phyloP scores from a whole-genome alignment of 192 early-diverging fungal genomes.

The Backusella liffmaniae region DNA sequence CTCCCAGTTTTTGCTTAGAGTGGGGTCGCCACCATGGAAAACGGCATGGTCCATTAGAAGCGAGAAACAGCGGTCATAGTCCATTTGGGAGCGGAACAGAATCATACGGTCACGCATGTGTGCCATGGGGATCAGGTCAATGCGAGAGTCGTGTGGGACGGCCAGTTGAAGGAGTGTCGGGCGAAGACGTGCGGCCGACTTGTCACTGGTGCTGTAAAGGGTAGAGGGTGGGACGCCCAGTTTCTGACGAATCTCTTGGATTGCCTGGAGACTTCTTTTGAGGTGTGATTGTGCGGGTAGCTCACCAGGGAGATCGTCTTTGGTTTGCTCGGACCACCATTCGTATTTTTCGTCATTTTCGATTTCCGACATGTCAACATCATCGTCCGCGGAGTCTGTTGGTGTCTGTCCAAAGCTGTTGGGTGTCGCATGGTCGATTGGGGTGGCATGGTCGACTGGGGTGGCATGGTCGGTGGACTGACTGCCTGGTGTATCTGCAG shows the following conservation, averaged over 20 bases:
- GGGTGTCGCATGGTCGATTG: neutral
- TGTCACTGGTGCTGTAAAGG: neutral
- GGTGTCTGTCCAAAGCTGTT: neutral
- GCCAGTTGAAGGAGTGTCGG: constrained; percentile 21
- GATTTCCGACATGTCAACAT: neutral
- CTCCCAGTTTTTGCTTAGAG: constrained; percentile 29
- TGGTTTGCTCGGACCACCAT: neutral
- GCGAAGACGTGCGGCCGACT: constrained; percentile 14
- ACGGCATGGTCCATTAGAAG: constrained; percentile 21
- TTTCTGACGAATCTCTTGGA: constrained; percentile 30
- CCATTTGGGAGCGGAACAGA: constrained; percentile 32
- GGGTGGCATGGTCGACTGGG: too few relatives aligned
- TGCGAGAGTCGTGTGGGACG: constrained; percentile 36
- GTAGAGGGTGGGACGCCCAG: constrained; percentile 12
- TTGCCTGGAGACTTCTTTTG: constrained; percentile 15
- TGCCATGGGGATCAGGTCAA: constrained; percentile 31
- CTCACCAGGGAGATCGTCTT: neutral
- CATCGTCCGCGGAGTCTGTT: neutral
- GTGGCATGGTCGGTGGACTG: neutral
- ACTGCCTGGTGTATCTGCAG: neutral
- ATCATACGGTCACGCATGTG: constrained; percentile 45
- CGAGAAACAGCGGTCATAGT: constrained; percentile 34
- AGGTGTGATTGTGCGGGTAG: neutral
- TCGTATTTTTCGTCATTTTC: neutral
- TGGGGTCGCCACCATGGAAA: constrained; percentile 37